Evolutionary conservation across 805 yeast genomes (phyloP).

Genomic region (Spathaspora passalidarum): DNA sequence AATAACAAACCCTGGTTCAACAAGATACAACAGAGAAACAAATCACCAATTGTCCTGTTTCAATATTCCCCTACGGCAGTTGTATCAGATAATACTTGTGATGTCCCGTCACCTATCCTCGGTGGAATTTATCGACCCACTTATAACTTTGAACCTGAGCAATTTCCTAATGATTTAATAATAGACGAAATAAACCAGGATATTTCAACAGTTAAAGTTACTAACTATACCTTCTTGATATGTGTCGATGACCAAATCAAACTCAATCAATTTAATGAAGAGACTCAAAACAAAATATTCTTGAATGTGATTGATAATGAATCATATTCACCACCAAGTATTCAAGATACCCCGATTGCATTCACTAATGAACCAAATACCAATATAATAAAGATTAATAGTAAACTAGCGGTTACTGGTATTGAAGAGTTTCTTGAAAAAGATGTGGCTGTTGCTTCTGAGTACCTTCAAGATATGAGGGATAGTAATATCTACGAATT

Average conservation of each 20-base stretch:
- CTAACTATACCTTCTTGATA: conserved; percentile 8
- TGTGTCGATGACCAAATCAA: conserved; percentile 4
- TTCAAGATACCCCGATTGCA: conserved; percentile 26
- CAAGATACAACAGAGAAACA: conserved; percentile 19
- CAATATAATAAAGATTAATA: conserved; percentile 33
- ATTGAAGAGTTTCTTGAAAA: conserved; percentile 24
- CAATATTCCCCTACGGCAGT: conserved; percentile 9
- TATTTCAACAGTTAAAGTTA: conserved; percentile 6
- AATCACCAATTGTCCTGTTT: conserved; percentile 17
- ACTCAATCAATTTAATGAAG: conserved; percentile 6
- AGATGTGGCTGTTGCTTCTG: conserved; percentile 31
- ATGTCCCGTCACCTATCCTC: conserved; percentile 9
- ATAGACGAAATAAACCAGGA: conserved; percentile 14
- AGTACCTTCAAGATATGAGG: conserved; percentile 25
- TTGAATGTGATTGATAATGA: conserved; percentile 37
- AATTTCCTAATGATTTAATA: conserved; percentile 11
- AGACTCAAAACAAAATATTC: conserved; percentile 21
- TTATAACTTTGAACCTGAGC: neutral
- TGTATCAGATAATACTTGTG: neutral
- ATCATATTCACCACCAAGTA: conserved; percentile 35
- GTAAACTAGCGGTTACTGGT: conserved; percentile 24
- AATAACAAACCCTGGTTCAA: conserved; percentile 30
- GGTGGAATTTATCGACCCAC: conserved; percentile 6
- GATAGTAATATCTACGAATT: conserved; percentile 37
- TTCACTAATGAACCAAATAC: conserved; percentile 14